Conservation (phyloP, 164 flowering plant species). For the Buxus sempervirens region DNA sequence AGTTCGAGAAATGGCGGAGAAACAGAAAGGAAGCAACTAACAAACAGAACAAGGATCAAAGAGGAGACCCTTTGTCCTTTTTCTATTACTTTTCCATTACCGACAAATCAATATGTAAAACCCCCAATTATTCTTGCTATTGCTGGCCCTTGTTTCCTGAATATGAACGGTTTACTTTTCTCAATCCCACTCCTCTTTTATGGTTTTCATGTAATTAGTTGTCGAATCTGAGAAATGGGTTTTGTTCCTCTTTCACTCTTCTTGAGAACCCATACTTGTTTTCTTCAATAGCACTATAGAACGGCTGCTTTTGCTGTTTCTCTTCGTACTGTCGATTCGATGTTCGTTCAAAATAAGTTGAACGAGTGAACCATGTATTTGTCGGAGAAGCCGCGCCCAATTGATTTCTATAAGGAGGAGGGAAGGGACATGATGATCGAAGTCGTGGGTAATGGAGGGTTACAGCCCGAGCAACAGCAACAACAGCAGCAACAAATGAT, state of each 20-base stretch:
- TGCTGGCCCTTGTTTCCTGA: background rate
- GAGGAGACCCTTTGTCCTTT: too few species aligned
- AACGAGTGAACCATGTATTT: constrained; percentile 28
- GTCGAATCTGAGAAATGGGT: background rate
- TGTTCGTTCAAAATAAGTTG: background rate
- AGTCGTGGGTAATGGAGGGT: constrained; percentile 20
- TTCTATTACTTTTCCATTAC: too few species aligned
- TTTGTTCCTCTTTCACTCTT: background rate
- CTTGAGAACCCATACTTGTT: background rate
- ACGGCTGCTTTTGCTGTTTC: background rate
- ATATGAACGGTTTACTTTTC: background rate
- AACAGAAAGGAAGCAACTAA: too few species aligned
- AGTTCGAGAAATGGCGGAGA: too few species aligned
- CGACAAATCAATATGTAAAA: too few species aligned
- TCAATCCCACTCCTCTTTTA: background rate
- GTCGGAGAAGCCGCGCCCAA: constrained; percentile 43
- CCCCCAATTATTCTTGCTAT: too few species aligned
- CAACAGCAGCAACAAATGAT: constrained; percentile 29
- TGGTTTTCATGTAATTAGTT: background rate
- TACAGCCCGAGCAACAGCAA: constrained; percentile 12
- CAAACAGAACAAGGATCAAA: too few species aligned
- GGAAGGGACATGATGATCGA: constrained; percentile 44
- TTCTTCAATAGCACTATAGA: background rate
- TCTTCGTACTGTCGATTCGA: background rate
- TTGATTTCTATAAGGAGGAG: constrained; percentile 42